Evolutionary conservation across 2,329 filamentous ascomycete species (phyloP).

Genomic region (Pseudofabraea citricarpa): DNA sequence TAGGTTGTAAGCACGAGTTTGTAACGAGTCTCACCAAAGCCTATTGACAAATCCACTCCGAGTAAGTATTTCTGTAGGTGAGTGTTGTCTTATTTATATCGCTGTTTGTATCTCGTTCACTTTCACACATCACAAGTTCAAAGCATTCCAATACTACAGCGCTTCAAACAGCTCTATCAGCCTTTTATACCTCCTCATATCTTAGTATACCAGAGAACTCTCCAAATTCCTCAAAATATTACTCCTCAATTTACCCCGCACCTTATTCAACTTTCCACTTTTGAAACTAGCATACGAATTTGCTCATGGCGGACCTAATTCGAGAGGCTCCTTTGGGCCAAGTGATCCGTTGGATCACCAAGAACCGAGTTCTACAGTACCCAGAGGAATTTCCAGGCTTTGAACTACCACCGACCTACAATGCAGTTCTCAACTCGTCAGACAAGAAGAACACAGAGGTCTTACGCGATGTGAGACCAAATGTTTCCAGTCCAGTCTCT

Average conservation of each 20-base stretch:
- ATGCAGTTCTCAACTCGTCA: constrained; percentile 19
- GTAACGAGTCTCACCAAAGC: background rate
- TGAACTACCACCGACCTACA: constrained; percentile 40
- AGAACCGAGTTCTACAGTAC: constrained; percentile 49
- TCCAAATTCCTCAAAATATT: no score
- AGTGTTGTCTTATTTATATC: background rate
- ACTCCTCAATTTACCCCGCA: background rate
- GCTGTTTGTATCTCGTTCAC: background rate
- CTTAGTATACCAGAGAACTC: no score
- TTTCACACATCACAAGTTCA: background rate
- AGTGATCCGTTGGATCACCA: constrained; percentile 48
- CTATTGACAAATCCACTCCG: background rate
- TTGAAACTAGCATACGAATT: no score
- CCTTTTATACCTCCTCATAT: no score
- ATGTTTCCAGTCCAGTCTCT: constrained; percentile 7
- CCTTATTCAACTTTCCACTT: background rate
- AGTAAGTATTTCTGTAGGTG: background rate
- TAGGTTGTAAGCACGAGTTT: background rate
- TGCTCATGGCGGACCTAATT: constrained; percentile 31
- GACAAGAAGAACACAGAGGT: constrained; percentile 4
- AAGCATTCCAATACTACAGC: background rate
- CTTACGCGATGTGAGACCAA: constrained; percentile 4
- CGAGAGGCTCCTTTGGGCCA: constrained; percentile 56
- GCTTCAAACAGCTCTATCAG: no score
- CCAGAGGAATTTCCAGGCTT: constrained; percentile 56